Base-by-base conservation (phyloP, 805 yeast species). In the Ogataea nonfermentans region DNA sequence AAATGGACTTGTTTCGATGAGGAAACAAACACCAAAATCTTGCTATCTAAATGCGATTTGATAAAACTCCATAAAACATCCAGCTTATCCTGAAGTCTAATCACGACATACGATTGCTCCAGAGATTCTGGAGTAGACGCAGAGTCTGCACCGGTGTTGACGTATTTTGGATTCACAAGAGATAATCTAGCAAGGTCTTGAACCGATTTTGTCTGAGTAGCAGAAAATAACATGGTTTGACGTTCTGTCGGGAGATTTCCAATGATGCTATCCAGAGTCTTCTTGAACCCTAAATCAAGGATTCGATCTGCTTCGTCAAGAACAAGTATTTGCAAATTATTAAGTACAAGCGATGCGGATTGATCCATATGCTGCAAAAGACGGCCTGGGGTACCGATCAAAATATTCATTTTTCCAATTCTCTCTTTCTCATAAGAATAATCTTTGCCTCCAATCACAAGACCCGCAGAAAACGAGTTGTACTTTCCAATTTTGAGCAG, bases 371-470 rank as follows among this genome's bases (percentile, higher is more conserved):
- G 96, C 58, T 89, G 97, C 32, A 90, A 68, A 13, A 89, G 64
- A 59, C 97, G 72, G 3, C 97, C 97, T 0, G 97, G 97, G 0
- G 97, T 89, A 10, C 95, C 93, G 23, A 89, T 83, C 40, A 89
- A 67, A 30, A 89, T 84, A 61, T 89, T 90, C 64, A 89, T 81
- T 49, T 75, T 74, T 0, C 82, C 74, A 6, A 89, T 76, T 57
- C 97, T 75, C 37, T 86, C 95, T 46, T 77, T 76, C 60, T 89
- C 97, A 51, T 73, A 84, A 44, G 77, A 75, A 22, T 84, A 84
- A 57, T 88, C 95, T 57, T 90, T 88, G 26, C 97, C 97, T 35
- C 97, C 97, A 53, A 90, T 89, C 9, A 90, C 91, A 44, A 89
- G 68, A 43, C 96, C 96, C 1, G 96, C 96, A 6, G 95, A 83